These are phyloP conservation scores for Crotalaria pallida DNA, from an alignment of 306 rosid genomes.

Conservation along the genomic window DNA sequence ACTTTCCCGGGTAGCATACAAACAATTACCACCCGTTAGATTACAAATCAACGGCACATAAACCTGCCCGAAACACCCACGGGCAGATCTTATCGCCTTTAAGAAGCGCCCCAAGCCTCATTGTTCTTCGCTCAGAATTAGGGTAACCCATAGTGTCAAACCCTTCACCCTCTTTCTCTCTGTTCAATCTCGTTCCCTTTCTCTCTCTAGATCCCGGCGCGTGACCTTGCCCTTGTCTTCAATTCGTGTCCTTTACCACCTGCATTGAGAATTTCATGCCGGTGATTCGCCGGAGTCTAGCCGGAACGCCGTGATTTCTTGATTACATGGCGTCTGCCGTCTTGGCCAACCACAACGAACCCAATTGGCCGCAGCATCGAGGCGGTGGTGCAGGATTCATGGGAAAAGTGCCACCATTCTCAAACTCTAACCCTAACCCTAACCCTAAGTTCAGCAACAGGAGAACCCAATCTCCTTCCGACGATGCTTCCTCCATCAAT, in stretches of 20 bases:
- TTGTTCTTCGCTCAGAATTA: too few relatives aligned
- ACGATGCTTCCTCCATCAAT: conserved; percentile 72
- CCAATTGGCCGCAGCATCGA: conserved; percentile 48
- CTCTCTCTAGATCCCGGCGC: conserved; percentile 21
- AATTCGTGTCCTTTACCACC: conserved; percentile 24
- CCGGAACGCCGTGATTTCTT: not conserved
- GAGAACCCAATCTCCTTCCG: conserved; percentile 53
- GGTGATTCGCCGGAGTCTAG: conserved; percentile 1
- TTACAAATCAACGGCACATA: too few relatives aligned
- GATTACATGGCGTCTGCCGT: conserved; percentile 62
- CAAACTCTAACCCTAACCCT: conserved; percentile 10
- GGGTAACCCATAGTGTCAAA: conserved; percentile 17
- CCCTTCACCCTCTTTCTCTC: conserved; percentile 24
- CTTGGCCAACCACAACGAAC: conserved; percentile 49
- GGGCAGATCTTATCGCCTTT: too few relatives aligned
- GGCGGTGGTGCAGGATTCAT: conserved; percentile 57
- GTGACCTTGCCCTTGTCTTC: not conserved
- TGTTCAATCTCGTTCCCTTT: not conserved
- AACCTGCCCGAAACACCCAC: too few relatives aligned
- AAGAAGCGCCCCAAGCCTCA: too few relatives aligned
- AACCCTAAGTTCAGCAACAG: conserved; percentile 39
- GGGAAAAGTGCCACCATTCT: conserved; percentile 62
- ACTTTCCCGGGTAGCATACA: too few relatives aligned
- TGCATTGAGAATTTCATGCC: too few relatives aligned
- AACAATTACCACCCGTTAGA: too few relatives aligned